A percentile compares a stretch with the other conserved stretches of the same genome.
Evolutionary conservation across 768 basidiomycete genomes (phyloP).

Genomic region (Tricholoma sp.): DNA sequence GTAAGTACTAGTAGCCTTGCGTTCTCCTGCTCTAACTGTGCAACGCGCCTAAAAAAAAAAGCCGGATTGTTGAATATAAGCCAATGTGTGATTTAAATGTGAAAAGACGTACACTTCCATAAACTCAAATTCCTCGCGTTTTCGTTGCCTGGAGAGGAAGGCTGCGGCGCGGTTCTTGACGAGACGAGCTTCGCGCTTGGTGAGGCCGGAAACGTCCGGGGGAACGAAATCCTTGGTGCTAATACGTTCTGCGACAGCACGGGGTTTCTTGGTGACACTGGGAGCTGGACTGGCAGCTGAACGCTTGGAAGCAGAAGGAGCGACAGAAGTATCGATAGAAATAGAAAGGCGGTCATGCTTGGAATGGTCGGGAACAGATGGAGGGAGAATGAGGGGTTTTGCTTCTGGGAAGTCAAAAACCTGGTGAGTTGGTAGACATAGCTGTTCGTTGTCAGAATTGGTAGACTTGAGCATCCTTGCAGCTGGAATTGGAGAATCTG

Average conservation of each 20-base stretch:
- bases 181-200: slow-evolving; percentile 86
- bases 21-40: slow-evolving; percentile 82
- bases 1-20: slow-evolving; percentile 61
- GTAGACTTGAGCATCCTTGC: slow-evolving; percentile 48
- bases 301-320: slow-evolving; percentile 34
- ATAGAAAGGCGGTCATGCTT: slow-evolving; percentile 28
- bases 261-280: slow-evolving; percentile 33
- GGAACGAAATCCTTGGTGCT: slow-evolving; percentile 81
- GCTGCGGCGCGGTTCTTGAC: slow-evolving; percentile 92
- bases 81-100: slow-evolving; percentile 8
- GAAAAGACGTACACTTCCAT: slow-evolving; percentile 77
- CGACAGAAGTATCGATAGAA: slow-evolving; percentile 25
- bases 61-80: slow-evolving; percentile 4
- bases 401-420: slow-evolving; percentile 57
- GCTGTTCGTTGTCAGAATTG: slow-evolving; percentile 36
- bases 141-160: slow-evolving; percentile 86
- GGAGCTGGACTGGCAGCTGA: slow-evolving; percentile 41
- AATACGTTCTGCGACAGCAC: slow-evolving; percentile 45
- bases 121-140: slow-evolving; percentile 86
- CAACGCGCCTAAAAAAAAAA: slow-evolving; percentile 58
- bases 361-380: slow-evolving; percentile 27
- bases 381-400: slow-evolving; percentile 25
- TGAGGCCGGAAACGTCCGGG: slow-evolving; percentile 82
- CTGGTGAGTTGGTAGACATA: slow-evolving; percentile 68
- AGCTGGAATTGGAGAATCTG: slow-evolving; percentile 41